Conservation (phyloP, 352 stramenopile species). For the Phytophthora pseudosyringae region DNA sequence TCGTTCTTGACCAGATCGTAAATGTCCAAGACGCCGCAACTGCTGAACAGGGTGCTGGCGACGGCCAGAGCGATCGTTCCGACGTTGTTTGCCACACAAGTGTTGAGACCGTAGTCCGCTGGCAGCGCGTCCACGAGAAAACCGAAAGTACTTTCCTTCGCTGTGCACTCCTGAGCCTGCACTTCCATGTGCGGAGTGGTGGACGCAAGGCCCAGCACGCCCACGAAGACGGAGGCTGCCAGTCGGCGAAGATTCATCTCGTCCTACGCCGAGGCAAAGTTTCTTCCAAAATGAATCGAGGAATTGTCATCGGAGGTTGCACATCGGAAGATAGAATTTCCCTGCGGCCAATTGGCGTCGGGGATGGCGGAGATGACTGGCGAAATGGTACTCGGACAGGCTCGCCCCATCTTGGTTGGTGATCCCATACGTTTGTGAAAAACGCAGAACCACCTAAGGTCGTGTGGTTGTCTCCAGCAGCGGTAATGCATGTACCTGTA, state of each 20-base stretch:
- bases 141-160: slow-evolving; percentile 26
- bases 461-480: slow-evolving; percentile 29
- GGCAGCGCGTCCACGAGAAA: slow-evolving; percentile 43
- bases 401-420: slow-evolving; percentile 16
- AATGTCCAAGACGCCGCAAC: slow-evolving; percentile 50
- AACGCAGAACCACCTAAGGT: slow-evolving; percentile 22
- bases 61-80: slow-evolving; percentile 33
- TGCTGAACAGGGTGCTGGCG: slow-evolving; percentile 38
- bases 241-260: slow-evolving; percentile 35
- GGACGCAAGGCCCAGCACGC: slow-evolving; percentile 18
- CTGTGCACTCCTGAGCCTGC: slow-evolving; percentile 34
- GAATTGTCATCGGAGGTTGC: slow-evolving; percentile 4
- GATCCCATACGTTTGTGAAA: slow-evolving; percentile 35
- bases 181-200: slow-evolving; percentile 9
- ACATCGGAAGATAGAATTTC: slow-evolving; percentile 30
- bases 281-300: slow-evolving; percentile 29
- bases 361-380: slow-evolving; percentile 9
- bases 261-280: slow-evolving; percentile 9
- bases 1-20: slow-evolving; percentile 40
- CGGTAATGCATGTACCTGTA: no score
- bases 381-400: slow-evolving; percentile 18
- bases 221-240: slow-evolving; percentile 19
- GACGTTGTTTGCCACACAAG: slow-evolving; percentile 59
- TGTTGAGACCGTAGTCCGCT: slow-evolving; percentile 49
- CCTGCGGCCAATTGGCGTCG: slow-evolving; percentile 15